Percentiles rank a stretch among this genome's conserved stretches.
Evolutionary conservation across 1,139 yeast genomes (phyloP).

Genomic region (Insectozyma bohioensis): DNA sequence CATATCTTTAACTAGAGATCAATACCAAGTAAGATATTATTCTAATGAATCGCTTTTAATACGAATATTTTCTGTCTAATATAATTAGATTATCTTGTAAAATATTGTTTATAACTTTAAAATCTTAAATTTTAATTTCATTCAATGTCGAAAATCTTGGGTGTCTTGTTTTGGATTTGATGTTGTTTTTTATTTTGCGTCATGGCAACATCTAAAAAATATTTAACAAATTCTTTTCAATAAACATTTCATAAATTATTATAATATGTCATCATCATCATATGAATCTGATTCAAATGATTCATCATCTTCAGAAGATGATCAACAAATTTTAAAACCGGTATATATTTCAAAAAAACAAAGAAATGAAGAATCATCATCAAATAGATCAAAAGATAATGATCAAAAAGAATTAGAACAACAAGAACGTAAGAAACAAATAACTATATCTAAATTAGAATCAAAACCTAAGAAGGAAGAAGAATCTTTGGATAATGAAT

Average conservation of each 20-base stretch:
- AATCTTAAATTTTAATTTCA: too few species aligned
- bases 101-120: too few species aligned
- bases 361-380: conserved; percentile 4
- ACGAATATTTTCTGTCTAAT: too few species aligned
- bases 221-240: too few species aligned
- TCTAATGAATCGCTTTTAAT: too few species aligned
- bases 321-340: conserved; percentile 11
- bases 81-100: too few species aligned
- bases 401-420: conserved; percentile 1
- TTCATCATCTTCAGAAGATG: conserved; percentile 9
- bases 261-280: conserved; percentile 7
- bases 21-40: too few species aligned
- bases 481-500: conserved; percentile 11
- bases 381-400: background rate
- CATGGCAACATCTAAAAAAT: too few species aligned
- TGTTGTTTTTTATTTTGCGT: too few species aligned
- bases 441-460: conserved; percentile 12
- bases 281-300: conserved; percentile 9
- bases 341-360: conserved; percentile 12
- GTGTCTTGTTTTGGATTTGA: too few species aligned
- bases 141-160: too few species aligned
- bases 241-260: background rate
- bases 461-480: conserved; percentile 1
- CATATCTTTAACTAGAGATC: too few species aligned
- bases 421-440: conserved; percentile 7